These are phyloP conservation scores for Penicillium sp. DNA, from an alignment of 2,329 filamentous ascomycete species.

Conservation along the genomic window DNA sequence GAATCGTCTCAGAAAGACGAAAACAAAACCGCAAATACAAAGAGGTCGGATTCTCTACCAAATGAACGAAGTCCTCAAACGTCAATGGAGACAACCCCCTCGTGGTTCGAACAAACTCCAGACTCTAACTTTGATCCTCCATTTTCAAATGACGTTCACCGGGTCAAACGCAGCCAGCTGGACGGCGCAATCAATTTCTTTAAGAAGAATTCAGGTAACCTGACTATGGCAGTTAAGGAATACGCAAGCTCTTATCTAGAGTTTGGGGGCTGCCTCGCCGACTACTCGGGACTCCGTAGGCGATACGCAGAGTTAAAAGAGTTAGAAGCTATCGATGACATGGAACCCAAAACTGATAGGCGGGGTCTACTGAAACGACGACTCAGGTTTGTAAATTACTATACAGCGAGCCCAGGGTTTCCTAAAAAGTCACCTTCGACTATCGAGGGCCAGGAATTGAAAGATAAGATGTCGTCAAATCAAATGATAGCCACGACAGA, in stretches of 20 bases:
- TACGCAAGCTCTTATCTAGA: conserved; percentile 78
- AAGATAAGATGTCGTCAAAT: neutral
- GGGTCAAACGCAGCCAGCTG: conserved; percentile 64
- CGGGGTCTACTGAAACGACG: conserved; percentile 33
- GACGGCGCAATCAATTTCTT: conserved; percentile 69
- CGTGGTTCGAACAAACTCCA: conserved; percentile 16
- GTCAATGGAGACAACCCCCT: conserved; percentile 11
- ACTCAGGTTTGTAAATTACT: conserved; percentile 84
- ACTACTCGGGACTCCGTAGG: conserved; percentile 65
- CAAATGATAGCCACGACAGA: neutral
- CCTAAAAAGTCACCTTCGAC: conserved; percentile 7
- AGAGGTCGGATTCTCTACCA: neutral
- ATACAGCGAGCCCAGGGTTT: conserved; percentile 73
- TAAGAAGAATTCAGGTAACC: conserved; percentile 71
- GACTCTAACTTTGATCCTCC: conserved; percentile 69
- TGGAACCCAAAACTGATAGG: conserved; percentile 31
- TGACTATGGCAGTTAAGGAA: conserved; percentile 65
- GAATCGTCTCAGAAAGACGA: conserved; percentile 11
- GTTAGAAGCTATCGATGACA: conserved; percentile 67
- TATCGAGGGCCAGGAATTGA: neutral
- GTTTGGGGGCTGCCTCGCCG: conserved; percentile 75
- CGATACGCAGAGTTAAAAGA: conserved; percentile 67
- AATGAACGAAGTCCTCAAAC: neutral
- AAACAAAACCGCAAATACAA: conserved; percentile 10
- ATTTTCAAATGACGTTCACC: conserved; percentile 69